Conservation (phyloP, 768 basidiomycete species). For the Mycena galopus region DNA sequence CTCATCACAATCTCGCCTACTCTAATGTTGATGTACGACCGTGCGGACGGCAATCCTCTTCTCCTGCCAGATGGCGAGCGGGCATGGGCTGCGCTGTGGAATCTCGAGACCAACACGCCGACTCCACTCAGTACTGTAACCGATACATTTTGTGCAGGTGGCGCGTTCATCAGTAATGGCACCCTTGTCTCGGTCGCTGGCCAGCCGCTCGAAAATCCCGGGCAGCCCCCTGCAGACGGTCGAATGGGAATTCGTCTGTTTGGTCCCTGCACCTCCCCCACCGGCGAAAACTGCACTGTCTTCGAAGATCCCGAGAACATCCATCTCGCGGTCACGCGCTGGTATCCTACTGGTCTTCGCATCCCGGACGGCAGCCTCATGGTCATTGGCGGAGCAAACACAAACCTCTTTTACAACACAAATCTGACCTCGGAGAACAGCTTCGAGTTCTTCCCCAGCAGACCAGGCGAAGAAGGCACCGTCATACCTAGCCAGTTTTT, state of each 20-base stretch:
- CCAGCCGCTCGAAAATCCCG: slow-evolving; percentile 24
- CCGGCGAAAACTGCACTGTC: slow-evolving; percentile 39
- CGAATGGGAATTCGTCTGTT: slow-evolving; percentile 41
- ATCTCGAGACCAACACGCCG: slow-evolving; percentile 38
- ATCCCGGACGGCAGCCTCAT: slow-evolving; percentile 40
- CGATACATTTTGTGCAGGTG: slow-evolving; percentile 41
- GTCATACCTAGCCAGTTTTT: slow-evolving; percentile 37
- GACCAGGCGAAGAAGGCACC: slow-evolving; percentile 31
- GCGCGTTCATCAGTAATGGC: slow-evolving; percentile 38
- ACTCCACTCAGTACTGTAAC: slow-evolving; percentile 33
- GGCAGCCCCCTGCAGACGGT: slow-evolving; percentile 30
- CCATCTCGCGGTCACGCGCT: slow-evolving; percentile 38
- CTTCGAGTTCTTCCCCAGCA: slow-evolving; percentile 42
- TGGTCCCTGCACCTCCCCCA: slow-evolving; percentile 39
- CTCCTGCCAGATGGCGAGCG: slow-evolving; percentile 36
- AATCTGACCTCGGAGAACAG: slow-evolving; percentile 25
- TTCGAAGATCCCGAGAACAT: slow-evolving; percentile 40
- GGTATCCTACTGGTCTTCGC: slow-evolving; percentile 42
- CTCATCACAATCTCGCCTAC: slow-evolving; percentile 41
- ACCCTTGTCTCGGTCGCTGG: slow-evolving; percentile 38
- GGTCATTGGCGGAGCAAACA: slow-evolving; percentile 55
- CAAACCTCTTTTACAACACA: slow-evolving; percentile 32
- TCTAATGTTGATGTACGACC: slow-evolving; percentile 39
- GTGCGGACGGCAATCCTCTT: slow-evolving; percentile 39
- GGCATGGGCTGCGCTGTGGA: slow-evolving; percentile 40